phyloP scores from a whole-genome alignment of 257 asterid genomes.

The Euphrasia confusa region DNA sequence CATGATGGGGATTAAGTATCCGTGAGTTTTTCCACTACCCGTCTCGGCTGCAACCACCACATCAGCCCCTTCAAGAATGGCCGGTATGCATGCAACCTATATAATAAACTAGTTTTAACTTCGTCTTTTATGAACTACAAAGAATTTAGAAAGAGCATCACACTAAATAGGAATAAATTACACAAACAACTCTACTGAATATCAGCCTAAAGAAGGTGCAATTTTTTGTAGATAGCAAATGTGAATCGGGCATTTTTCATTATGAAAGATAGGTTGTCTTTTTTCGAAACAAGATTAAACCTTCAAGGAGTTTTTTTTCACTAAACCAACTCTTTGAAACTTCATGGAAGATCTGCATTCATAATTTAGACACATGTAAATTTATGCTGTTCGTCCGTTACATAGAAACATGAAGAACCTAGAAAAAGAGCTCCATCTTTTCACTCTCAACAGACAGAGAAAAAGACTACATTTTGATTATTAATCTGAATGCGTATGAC shows the following conservation, averaged over 20 bases:
- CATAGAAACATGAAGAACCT: background rate
- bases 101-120: conserved; percentile 9
- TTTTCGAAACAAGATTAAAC: no score
- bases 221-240: no score
- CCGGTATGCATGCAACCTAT: conserved; percentile 80
- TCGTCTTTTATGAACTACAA: background rate
- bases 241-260: no score
- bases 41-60: conserved; percentile 97
- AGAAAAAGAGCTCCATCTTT: conserved; percentile 6
- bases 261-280: no score
- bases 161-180: no score
- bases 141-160: background rate
- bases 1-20: conserved; percentile 79
- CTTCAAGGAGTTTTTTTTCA: no score
- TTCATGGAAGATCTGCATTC: conserved; percentile 2
- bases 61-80: conserved; percentile 77
- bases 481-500: conserved; percentile 3
- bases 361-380: conserved; percentile 9
- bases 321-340: conserved; percentile 3
- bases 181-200: no score
- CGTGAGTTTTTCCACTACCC: conserved; percentile 96
- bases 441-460: background rate
- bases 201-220: no score
- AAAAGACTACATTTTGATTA: conserved; percentile 10
- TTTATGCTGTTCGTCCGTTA: background rate